A percentile compares a stretch with the other conserved stretches of the same genome.
phyloP scores from a whole-genome alignment of 2,329 filamentous ascomycete species.

The Trichophyton mentagrophytes region DNA sequence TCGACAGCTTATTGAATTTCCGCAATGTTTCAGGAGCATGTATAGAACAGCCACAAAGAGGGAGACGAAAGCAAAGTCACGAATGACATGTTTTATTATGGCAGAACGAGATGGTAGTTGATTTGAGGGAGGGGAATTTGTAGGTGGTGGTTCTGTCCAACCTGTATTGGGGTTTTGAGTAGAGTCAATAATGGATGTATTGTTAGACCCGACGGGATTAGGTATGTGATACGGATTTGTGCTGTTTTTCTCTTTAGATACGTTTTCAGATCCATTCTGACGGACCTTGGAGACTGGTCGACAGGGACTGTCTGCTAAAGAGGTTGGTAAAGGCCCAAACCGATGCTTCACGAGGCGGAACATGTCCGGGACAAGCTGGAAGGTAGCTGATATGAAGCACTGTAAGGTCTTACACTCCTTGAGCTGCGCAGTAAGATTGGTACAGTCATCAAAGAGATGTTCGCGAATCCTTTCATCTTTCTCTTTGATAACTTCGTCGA shows the following conservation, averaged over 20 bases:
- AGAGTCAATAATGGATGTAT: background rate
- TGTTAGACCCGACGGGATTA: background rate
- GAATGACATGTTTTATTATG: constrained; percentile 14
- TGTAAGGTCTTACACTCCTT: constrained; percentile 17
- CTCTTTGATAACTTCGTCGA: constrained; percentile 18
- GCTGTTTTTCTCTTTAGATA: background rate
- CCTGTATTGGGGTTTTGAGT: background rate
- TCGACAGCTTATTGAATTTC: constrained; percentile 30
- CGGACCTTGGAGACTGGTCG: background rate
- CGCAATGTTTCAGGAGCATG: constrained; percentile 32
- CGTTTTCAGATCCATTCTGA: background rate
- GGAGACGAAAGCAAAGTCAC: constrained; percentile 32
- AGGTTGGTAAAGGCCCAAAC: constrained; percentile 17
- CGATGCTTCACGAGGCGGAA: constrained; percentile 19
- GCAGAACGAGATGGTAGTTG: background rate
- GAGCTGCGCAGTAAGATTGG: constrained; percentile 15
- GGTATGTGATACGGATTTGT: background rate
- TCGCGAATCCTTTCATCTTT: constrained; percentile 19
- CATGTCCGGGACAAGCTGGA: constrained; percentile 20
- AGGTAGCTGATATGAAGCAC: constrained; percentile 21
- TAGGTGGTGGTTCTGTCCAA: background rate
- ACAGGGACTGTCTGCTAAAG: constrained; percentile 12
- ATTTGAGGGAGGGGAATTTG: background rate
- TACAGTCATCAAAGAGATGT: constrained; percentile 21
- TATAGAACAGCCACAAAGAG: constrained; percentile 28